Base-by-base conservation (phyloP, 306 rosid species). In the Macrotyloma uniflorum region DNA sequence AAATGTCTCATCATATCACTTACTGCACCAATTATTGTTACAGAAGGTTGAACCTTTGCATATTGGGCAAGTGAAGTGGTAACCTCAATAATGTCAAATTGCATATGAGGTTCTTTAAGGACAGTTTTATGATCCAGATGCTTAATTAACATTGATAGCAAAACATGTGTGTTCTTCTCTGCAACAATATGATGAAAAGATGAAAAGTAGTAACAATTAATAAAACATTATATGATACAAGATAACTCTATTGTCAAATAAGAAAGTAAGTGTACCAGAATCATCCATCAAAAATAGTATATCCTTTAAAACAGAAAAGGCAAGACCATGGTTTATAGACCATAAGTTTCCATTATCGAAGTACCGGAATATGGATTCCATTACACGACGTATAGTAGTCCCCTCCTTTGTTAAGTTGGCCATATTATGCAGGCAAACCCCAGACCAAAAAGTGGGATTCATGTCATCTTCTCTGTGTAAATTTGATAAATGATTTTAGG, bases 371-470 rank as follows among this genome's bases (percentile, higher is more conserved):
- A 96, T 36, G 76, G 99, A 91, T 77, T 96, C 99, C 81, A 93
- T 80, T 67, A 96, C 90, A 82, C 96, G 98, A 30, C 99, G 90
- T 45, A 93, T 81, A 57, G 99, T 93, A 78, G 94, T 83, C 59
- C 94, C 97, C 86, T 93, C 99, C 84, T 86, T 91, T 80, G 98
- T 97, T 71, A 93, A 89, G 86, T 83, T 91, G 80, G 99, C 96
- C 97, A 96, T 93, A 77, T 86, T 90, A 78, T 90, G 87, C 46
- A 96, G 91, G 90, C 98, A 91, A 85, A 93, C 90, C 73, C 96
- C 91, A 6, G 98, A 85, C 99, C 99, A 96, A 86, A 93, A 91
- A 83, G 89, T 67, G 55, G 93, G 91, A 67, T 84, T 93, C 61
- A 58, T 86, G 81, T 91, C 90, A 73, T 93, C 96, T 75, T 93